A percentile compares a stretch with the other conserved stretches of the same genome.
Conservation (phyloP, 1,139 yeast genomes). For the Kurtzmaniella quercitrusa region DNA sequence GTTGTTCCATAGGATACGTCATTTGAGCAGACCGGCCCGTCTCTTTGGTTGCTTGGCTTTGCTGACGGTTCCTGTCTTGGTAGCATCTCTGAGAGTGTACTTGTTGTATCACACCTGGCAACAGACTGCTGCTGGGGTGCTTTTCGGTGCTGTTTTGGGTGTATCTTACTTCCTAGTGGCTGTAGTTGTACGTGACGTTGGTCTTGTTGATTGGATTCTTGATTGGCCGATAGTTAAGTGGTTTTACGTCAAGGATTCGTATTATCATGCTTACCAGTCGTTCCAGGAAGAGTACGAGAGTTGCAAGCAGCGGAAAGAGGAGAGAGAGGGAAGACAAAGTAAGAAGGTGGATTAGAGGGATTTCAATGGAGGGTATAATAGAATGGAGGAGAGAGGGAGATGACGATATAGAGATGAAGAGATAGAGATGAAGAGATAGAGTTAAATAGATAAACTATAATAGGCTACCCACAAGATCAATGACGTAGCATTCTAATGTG, state of each 20-base stretch:
- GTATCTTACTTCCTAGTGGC: slow-evolving; percentile 51
- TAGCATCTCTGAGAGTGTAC: slow-evolving; percentile 73
- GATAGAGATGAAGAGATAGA: too few species aligned
- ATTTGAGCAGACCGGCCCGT: slow-evolving; percentile 18
- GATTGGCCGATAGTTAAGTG: slow-evolving; percentile 40
- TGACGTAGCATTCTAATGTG: too few species aligned
- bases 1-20: slow-evolving; percentile 24
- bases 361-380: slow-evolving; percentile 4
- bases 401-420: too few species aligned
- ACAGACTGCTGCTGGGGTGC: slow-evolving; percentile 73
- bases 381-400: too few species aligned
- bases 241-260: slow-evolving; percentile 57
- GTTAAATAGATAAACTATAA: too few species aligned
- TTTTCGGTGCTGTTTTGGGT: slow-evolving; percentile 61
- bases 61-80: slow-evolving; percentile 36
- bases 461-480: too few species aligned
- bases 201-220: slow-evolving; percentile 57
- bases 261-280: slow-evolving; percentile 38
- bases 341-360: neutral
- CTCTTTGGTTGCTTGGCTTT: slow-evolving; percentile 19
- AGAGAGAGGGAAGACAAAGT: neutral
- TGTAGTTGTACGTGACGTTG: slow-evolving; percentile 52
- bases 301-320: neutral
- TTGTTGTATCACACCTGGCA: slow-evolving; percentile 67
- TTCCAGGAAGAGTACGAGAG: slow-evolving; percentile 33